Evolutionary conservation across 306 rosid species (phyloP).

Genomic region (Neltuma alba): DNA sequence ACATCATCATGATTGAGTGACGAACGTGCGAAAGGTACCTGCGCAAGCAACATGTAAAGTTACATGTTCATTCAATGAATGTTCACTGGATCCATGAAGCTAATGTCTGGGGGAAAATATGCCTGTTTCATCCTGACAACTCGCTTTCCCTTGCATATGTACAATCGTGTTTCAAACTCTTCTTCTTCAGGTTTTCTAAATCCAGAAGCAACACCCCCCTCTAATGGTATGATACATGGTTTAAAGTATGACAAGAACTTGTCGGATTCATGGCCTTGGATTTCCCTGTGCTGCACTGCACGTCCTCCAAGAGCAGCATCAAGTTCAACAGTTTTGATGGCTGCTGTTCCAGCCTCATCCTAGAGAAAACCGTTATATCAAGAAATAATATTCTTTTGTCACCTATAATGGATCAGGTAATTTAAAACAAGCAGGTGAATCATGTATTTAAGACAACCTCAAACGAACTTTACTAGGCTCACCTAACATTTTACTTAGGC

Average conservation of each 20-base stretch:
- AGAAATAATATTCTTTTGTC: conserved; percentile 19
- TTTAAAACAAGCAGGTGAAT: conserved; percentile 18
- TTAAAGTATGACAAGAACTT: conserved; percentile 91
- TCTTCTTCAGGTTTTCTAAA: conserved; percentile 78
- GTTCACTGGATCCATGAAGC: conserved; percentile 31
- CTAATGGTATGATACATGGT: conserved; percentile 95
- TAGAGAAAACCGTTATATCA: conserved; percentile 22
- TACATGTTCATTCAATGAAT: conserved; percentile 27
- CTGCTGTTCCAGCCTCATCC: conserved; percentile 99
- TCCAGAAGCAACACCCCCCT: conserved; percentile 94
- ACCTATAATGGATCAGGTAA: not conserved
- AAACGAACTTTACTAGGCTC: conserved; percentile 15
- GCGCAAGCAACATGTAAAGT: conserved; percentile 45
- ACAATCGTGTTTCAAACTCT: conserved; percentile 79
- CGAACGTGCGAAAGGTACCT: conserved; percentile 96
- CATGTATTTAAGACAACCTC: conserved; percentile 5
- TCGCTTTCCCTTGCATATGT: conserved; percentile 89
- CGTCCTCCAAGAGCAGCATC: conserved; percentile 96
- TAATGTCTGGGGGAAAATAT: conserved; percentile 28
- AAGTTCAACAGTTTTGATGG: conserved; percentile 91
- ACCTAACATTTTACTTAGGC: not conserved
- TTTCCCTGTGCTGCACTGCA: conserved; percentile 93
- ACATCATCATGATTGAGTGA: conserved; percentile 98
- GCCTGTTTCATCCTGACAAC: conserved; percentile 95
- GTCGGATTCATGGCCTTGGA: conserved; percentile 94